Base-by-base conservation (phyloP, 2,329 filamentous ascomycete genomes). In the Cryphonectria nitschkei region DNA sequence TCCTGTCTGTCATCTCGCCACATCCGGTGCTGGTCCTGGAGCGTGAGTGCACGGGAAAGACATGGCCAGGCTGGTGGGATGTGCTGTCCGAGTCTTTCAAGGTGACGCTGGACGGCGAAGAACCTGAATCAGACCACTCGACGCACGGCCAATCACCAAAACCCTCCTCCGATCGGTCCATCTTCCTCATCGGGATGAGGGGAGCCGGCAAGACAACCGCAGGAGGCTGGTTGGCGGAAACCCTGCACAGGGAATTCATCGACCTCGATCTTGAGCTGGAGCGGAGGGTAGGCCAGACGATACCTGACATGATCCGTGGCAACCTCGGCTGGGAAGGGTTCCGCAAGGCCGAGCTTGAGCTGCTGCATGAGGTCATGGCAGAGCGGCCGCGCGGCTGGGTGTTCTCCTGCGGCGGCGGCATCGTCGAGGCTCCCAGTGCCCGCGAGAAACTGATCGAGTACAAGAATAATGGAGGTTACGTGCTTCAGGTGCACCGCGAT, bases 61-160 rank as follows among this genome's bases (percentile, higher is more conserved):
- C 96, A 2, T 99, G 96, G 96, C 96, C 96, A 0, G 96, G 95
- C 13, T 99, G 96, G 94, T 99, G 96, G 96, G 96, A 99, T 80
- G 89, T 91, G 26, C 82, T 98, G 69, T 90, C 91, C 32, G 89
- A 92, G 75, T 88, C 89, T 19, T 99, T 98, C 84, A 86, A 90
- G 46, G 92, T 93, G 39, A 82, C 86, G 39, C 84, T 98, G n/a
- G 88, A 91, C 72, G 96, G 96, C 16, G 88, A 91, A 50, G 94
- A 97, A 75, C 79, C 81, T 8, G 76, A 77, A 22, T 72, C 74
- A 4, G 65, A 72, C 6, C 73, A 78, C 58, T 71, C 76, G 41
- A 78, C 79, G 54, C 77, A 75, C 68, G 72, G 75, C 34, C 70
- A 73, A 39, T 7, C 80, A 75, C 41, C 82, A 79, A 71, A 78